Evolutionary conservation across 805 yeast species (phyloP).

Genomic region (Teunomyces pallodes): DNA sequence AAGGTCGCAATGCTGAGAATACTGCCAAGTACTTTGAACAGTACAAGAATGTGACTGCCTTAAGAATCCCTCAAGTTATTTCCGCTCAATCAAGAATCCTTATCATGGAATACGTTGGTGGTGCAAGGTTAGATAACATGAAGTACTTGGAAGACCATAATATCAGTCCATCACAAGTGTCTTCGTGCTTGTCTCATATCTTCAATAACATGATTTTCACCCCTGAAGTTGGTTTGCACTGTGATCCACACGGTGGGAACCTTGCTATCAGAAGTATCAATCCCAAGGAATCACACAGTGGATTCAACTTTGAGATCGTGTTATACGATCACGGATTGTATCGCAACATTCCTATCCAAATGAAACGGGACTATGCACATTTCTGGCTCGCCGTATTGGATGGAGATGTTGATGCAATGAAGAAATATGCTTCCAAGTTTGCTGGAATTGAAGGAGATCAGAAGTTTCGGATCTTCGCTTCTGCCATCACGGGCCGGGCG

Average conservation of each 20-base stretch:
- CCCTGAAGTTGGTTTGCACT: constrained; percentile 87
- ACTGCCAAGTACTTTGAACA: constrained; percentile 66
- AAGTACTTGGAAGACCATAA: constrained; percentile 57
- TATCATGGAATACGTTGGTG: constrained; percentile 83
- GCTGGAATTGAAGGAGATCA: constrained; percentile 77
- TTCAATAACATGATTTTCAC: constrained; percentile 95
- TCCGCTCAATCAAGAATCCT: constrained; percentile 69
- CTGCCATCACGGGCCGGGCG: constrained; percentile 94
- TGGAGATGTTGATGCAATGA: constrained; percentile 63
- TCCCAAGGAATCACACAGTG: constrained; percentile 18
- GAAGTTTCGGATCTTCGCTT: constrained; percentile 75
- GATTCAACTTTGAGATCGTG: constrained; percentile 85
- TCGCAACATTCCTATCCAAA: constrained; percentile 72
- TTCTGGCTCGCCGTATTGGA: constrained; percentile 91
- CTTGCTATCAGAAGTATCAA: constrained; percentile 64
- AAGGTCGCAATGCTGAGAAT: constrained; percentile 74
- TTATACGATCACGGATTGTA: constrained; percentile 95
- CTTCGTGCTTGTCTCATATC: constrained; percentile 81
- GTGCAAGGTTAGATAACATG: constrained; percentile 79
- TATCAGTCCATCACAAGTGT: constrained; percentile 75
- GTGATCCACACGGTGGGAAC: constrained; percentile 99
- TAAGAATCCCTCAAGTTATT: constrained; percentile 71
- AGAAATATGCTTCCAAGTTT: constrained; percentile 67
- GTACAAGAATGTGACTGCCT: constrained; percentile 62
- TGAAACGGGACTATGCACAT: constrained; percentile 80